Conservation (phyloP, 352 stramenopile genomes). For the Phytophthora pinifolia region DNA sequence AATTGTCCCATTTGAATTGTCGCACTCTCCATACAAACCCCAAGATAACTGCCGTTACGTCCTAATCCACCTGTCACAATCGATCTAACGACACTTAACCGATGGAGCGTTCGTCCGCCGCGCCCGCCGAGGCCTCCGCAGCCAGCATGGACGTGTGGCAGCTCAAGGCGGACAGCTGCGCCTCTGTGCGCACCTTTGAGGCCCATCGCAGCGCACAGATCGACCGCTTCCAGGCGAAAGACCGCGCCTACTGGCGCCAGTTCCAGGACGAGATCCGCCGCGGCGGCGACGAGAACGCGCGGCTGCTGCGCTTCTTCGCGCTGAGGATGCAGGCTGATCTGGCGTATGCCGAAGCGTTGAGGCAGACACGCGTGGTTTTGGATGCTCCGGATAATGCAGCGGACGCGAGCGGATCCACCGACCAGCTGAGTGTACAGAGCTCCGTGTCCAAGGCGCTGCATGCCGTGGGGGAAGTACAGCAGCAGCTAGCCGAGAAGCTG, state of each 20-base stretch:
- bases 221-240: slow-evolving; percentile 63
- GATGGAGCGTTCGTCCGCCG: slow-evolving; percentile 9
- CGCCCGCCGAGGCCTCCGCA: not conserved
- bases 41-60: no score
- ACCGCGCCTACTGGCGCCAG: slow-evolving; percentile 75
- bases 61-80: not conserved
- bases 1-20: no score
- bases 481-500: slow-evolving; percentile 78
- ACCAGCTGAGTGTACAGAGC: slow-evolving; percentile 40
- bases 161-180: slow-evolving; percentile 61
- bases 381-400: slow-evolving; percentile 31
- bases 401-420: slow-evolving; percentile 3
- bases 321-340: slow-evolving; percentile 70
- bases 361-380: slow-evolving; percentile 56
- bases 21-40: no score
- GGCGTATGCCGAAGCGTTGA: slow-evolving; percentile 71
- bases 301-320: slow-evolving; percentile 69
- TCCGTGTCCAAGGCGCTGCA: slow-evolving; percentile 65
- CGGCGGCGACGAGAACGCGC: slow-evolving; percentile 62
- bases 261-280: slow-evolving; percentile 76
- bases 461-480: slow-evolving; percentile 66
- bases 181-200: slow-evolving; percentile 68
- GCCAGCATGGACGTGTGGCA: slow-evolving; percentile 41
- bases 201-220: slow-evolving; percentile 62
- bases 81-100: slow-evolving; percentile 14